Evolutionary conservation across 1,139 yeast species (phyloP), one percentile per base, ranked within the genome.

Genomic region (Ashbya aceris): DNA sequence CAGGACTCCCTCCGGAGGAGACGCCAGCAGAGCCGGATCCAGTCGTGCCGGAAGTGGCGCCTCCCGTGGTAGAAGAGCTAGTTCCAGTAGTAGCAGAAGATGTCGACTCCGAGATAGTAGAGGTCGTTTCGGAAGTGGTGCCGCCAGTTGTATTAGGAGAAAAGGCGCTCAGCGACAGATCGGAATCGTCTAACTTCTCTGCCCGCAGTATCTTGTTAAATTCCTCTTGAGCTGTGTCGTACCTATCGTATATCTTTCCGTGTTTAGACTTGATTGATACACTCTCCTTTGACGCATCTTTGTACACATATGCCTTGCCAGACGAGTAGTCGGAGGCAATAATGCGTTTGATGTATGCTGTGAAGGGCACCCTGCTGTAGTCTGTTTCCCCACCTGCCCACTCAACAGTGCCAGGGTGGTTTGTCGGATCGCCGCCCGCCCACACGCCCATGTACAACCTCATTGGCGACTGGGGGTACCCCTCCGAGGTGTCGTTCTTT

Each of bases 371-470:
- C 36, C 71, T 54, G 10, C 72, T 50, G 56, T 75, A 82, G 59
- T 83, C 80, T 10, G 86, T 77, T n/a, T 52, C 50, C 40, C 94
- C 94, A 41, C 94, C 93, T 10, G 93, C 91, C 94, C 94, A 83
- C 53, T 76, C 76, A 45, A 83, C 79, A 7, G 93, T 83, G 30
- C 93, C 94, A 26, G 69, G 64, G 7, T 70, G 68, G 54, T 81
- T 81, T 33, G 67, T 55, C 12, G 85, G 69, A 58, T 81, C 87
- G 48, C 93, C 93, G 47, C 89, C 93, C 13, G 91, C 87, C 93
- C 93, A 83, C 8, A 73, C 56, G 44, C 93, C 93, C 41, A 82
- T 70, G 53, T 67, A 72, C 11, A 84, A 60, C 48, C 69, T 71
- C 91, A 83, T 83, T 30, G 94, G 94, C 12, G 83, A 66, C 61